Conservation (phyloP, 345 rosid genomes). For the Hevea brasiliensis region DNA sequence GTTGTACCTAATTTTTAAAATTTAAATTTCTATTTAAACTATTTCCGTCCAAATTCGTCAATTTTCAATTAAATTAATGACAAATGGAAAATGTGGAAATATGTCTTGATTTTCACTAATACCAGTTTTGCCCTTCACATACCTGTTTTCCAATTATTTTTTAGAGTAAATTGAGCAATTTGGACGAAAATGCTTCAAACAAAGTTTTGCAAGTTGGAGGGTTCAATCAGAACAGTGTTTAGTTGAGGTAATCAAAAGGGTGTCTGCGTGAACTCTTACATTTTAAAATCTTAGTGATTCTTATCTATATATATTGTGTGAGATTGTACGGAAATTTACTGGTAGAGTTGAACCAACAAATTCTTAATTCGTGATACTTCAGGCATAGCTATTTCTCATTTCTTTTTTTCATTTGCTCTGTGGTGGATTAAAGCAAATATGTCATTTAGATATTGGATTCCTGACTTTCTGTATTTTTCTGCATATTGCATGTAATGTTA, state of each 20-base stretch:
- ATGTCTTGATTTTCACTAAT: not conserved
- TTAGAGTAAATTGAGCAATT: not conserved
- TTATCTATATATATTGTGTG: not conserved
- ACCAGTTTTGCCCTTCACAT: not conserved
- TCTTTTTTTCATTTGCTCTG: not conserved
- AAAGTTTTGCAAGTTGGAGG: not conserved
- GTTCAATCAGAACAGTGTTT: not conserved
- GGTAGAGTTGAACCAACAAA: not conserved
- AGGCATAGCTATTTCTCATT: not conserved
- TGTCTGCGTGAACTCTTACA: not conserved
- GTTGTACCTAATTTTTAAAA: not conserved
- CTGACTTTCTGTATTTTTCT: not conserved
- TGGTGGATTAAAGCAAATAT: not conserved
- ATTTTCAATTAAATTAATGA: not conserved
- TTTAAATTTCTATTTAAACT: too few species aligned
- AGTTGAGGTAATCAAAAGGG: not conserved
- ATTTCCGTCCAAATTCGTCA: not conserved
- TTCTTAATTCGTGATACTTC: not conserved
- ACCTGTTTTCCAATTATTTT: not conserved
- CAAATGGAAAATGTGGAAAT: not conserved
- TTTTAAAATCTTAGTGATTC: not conserved
- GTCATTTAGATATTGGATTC: not conserved
- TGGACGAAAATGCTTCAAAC: not conserved
- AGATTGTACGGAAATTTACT: not conserved
- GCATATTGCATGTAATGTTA: not conserved